Evolutionary conservation across 148 eudicot species (phyloP).

Genomic region (Vaccinium macrocarpon): DNA sequence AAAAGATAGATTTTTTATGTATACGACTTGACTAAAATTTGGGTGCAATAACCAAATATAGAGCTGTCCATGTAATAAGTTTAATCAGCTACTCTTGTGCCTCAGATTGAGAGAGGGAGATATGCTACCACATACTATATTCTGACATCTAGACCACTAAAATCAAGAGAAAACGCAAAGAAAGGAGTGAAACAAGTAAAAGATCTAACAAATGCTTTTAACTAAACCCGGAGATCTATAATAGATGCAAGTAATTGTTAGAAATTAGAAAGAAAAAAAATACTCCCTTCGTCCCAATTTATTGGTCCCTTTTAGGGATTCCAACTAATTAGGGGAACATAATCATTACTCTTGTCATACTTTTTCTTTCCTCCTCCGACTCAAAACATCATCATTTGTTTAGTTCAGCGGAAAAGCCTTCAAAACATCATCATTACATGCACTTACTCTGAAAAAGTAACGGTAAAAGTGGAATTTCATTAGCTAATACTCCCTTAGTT

Average conservation of each 20-base stretch:
- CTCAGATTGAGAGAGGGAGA: neutral
- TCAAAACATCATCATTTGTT: too few relatives aligned
- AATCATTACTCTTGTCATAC: too few relatives aligned
- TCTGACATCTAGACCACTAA: neutral
- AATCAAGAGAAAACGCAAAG: neutral
- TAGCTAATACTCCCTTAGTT: too few relatives aligned
- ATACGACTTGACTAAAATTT: neutral
- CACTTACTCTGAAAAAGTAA: too few relatives aligned
- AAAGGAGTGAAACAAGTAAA: neutral
- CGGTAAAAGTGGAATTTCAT: too few relatives aligned
- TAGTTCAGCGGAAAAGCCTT: too few relatives aligned
- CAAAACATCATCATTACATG: too few relatives aligned
- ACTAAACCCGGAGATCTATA: neutral
- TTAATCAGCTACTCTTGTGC: neutral
- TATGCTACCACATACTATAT: neutral
- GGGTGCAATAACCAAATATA: neutral
- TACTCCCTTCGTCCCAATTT: too few relatives aligned
- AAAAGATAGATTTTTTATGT: neutral
- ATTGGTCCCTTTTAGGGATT: too few relatives aligned
- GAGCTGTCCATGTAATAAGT: neutral
- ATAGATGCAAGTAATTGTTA: neutral
- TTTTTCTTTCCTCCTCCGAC: too few relatives aligned
- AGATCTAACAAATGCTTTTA: neutral
- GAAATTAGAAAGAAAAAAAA: neutral
- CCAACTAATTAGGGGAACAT: too few relatives aligned